These are phyloP conservation scores for Arabidopsis suecica DNA, from an alignment of 345 rosid genomes.

Conservation along the genomic window DNA sequence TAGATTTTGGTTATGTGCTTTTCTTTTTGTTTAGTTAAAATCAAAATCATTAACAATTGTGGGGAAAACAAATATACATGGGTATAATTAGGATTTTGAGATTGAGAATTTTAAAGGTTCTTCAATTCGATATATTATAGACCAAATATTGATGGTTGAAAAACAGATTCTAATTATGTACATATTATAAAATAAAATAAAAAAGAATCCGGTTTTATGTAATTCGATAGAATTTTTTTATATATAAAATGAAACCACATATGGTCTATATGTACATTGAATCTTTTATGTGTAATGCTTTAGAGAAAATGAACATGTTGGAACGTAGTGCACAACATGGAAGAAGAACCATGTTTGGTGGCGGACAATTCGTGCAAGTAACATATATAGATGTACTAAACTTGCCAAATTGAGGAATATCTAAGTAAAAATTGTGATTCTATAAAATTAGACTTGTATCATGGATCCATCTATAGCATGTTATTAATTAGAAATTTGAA, in stretches of 20 bases:
- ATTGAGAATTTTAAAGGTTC: too few relatives aligned
- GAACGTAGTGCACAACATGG: conserved; percentile 12
- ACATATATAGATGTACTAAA: neutral
- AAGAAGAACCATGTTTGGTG: conserved; percentile 29
- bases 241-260: neutral
- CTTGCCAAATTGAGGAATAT: neutral
- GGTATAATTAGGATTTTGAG: too few relatives aligned
- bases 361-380: conserved; percentile 24
- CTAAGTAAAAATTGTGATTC: too few relatives aligned
- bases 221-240: too few relatives aligned
- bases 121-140: too few relatives aligned
- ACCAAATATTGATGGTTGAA: too few relatives aligned
- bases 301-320: conserved; percentile 9
- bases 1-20: conserved; percentile 15
- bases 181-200: too few relatives aligned
- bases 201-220: too few relatives aligned
- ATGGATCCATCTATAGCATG: neutral
- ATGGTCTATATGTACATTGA: conserved; percentile 10
- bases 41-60: neutral
- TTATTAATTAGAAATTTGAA: neutral
- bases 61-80: neutral
- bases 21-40: neutral
- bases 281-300: neutral
- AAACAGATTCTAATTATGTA: too few relatives aligned
- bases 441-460: neutral